Base-by-base conservation (phyloP, 2,329 filamentous ascomycete genomes). In the Cadophora luteo-olivacea region DNA sequence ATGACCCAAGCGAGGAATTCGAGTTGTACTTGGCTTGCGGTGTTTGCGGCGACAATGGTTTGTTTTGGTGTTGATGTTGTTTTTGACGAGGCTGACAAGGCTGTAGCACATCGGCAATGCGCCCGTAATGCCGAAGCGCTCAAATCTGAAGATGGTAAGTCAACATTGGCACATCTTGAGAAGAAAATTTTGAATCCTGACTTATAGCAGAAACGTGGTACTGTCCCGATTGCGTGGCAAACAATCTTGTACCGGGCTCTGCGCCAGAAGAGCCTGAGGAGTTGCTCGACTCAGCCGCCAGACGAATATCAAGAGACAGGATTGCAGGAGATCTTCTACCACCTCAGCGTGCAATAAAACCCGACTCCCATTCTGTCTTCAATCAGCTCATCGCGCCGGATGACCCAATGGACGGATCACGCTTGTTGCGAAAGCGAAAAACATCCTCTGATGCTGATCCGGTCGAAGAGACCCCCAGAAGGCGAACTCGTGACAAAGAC, bases 41-140 rank as follows among this genome's bases (percentile, higher is more conserved):
- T 69, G 85, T 88, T 72, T 98, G 95, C 80, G 90, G 90, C 72
- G 92, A 95, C 77, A 92, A 93, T 80, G 90, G 94, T 97, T 84
- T 81, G 92, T 87, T 74, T 65, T 60, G 51, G 51, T 69, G 51
- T 48, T 72, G 69, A 64, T 36, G 52, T 66, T 38, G 70, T 72
- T 65, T 61, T 65, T 52, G 51, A 73, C 76, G 70, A 76, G 72
- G 74, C 81, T 85, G 75, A 86, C 78, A 72, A 80, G 76, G 77
- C 78, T 83, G 78, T 83, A 97, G 95, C 94, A 77, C 95, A 98
- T 83, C 90, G 91, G 79, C 91, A 96, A 86, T 97, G 95, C 81
- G 94, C 93, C 68, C 89, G 91, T 77, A 87, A 91, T 78, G 87
- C 88, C 78, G 87, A 87, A 68, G 87, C 87, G 72, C 81, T 92